Evolutionary conservation across 495 filamentous ascomycete genomes (phyloP).

Genomic region (Thozetella sp.): DNA sequence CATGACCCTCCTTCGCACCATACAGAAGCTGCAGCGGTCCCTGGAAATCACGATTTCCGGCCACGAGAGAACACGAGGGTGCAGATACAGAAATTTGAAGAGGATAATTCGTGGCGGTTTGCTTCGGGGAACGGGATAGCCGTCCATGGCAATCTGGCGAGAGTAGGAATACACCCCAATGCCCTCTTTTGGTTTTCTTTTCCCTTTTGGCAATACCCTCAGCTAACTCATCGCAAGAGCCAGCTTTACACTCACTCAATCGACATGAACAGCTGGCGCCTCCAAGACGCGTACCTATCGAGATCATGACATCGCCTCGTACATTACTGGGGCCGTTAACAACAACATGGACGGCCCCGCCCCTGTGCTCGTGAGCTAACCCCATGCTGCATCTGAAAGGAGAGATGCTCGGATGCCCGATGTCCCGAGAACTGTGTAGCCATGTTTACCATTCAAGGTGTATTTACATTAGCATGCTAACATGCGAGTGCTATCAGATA

Average conservation of each 20-base stretch:
- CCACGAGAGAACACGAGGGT: background rate
- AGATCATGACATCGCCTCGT: conserved; percentile 3
- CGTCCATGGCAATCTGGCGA: no score
- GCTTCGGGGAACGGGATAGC: no score
- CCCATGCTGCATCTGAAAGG: background rate
- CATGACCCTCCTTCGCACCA: background rate
- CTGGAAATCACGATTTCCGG: background rate
- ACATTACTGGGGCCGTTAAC: conserved; percentile 28
- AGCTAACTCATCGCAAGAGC: no score
- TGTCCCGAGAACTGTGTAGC: background rate
- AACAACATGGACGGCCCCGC: conserved; percentile 13
- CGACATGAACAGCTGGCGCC: no score
- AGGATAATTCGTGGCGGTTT: background rate
- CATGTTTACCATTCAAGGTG: no score
- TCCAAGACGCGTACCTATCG: background rate
- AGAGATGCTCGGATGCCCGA: background rate
- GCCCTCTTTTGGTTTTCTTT: no score
- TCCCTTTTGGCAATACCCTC: no score
- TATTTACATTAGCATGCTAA: no score
- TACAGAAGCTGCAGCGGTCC: background rate
- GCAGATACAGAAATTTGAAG: background rate
- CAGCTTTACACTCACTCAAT: no score
- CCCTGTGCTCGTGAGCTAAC: conserved; percentile 2
- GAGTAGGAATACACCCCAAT: no score
- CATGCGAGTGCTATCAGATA: background rate